Evolutionary conservation across 805 yeast species (phyloP), one percentile per base, ranked within the genome.

Genomic region (Wickerhamiella brachini): DNA sequence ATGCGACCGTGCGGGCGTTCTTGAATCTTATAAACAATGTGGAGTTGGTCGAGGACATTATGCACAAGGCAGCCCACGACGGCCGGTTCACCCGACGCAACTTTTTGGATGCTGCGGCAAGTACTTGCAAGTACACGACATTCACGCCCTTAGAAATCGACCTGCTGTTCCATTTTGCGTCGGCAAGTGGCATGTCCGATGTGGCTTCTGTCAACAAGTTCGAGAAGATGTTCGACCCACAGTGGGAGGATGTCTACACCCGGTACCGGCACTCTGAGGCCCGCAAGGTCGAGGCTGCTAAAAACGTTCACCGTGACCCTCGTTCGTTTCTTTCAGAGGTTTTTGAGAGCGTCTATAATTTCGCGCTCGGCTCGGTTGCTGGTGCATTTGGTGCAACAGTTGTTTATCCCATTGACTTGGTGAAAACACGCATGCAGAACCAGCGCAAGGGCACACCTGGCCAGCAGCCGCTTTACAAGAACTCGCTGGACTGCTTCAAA

Each of bases 311-410:
- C 26, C 26, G 51, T 21, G 66, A 61, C 42, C 72, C 72, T 21
- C 54, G 57, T 21, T 64, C 71, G 20, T 75, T 75, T 56, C 56
- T 73, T 77, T 84, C 62, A 45, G 69, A 69, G 58, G 80, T 90
- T 48, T 86, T 90, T 56, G 94, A 85, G 63, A 85, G 95, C 8
- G 74, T 82, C 51, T 86, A 89, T 68, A 87, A 94, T 53, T 90
- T 90, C 67, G 70, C 84, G 29, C 72, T 90, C 53, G 98, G 98
- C 17, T 87, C 97, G 3, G 75, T 89, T 48, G 97, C 98, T 31
- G 98, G 98, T 53, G 93, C 96, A 59, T 80, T 90, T 67, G 98
- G 98, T 55, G 97, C 98, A n/a, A 86, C 96, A 5, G 85, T 84
- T 15, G 98, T 90, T 44, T 90, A 90, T 66, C 98, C 98, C 31